Conservation (phyloP, 1,284 basidiomycete species). For the Rhizopogon parksii region DNA sequence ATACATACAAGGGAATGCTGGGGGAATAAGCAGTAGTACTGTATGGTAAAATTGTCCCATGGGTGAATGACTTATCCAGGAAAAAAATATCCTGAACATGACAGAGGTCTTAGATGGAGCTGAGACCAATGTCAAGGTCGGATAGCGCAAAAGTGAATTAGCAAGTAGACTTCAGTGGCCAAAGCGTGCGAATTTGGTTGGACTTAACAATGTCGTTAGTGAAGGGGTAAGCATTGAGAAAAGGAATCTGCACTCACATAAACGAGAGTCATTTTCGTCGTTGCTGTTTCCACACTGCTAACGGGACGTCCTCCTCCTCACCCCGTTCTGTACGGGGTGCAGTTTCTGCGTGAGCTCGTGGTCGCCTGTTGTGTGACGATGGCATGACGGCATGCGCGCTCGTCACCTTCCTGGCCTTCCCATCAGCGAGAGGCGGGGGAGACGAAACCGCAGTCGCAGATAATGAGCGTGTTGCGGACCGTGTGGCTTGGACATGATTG, state of each 20-base stretch:
- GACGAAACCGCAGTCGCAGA: conserved; percentile 48
- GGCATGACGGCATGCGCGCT: conserved; percentile 56
- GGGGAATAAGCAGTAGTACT: conserved; percentile 23
- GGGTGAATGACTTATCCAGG: conserved; percentile 14
- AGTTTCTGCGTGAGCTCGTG: conserved; percentile 29
- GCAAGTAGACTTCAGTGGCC: not conserved
- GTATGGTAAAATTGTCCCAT: conserved; percentile 25
- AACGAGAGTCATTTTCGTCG: conserved; percentile 40
- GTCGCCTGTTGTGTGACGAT: conserved; percentile 32
- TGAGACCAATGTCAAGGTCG: conserved; percentile 6
- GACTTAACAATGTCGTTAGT: not conserved
- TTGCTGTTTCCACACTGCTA: conserved; percentile 71
- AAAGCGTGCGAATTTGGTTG: not conserved
- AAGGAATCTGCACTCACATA: not conserved
- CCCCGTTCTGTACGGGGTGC: conserved; percentile 24
- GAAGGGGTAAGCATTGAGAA: not conserved
- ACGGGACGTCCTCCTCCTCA: conserved; percentile 70
- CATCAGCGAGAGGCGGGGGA: conserved; percentile 39
- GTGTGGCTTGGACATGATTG: conserved; percentile 26
- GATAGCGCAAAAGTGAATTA: not conserved
- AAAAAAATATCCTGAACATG: conserved; percentile 20
- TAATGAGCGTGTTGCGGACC: conserved; percentile 51
- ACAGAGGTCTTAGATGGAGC: conserved; percentile 20
- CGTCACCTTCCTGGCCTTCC: conserved; percentile 53
- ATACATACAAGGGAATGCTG: conserved; percentile 21